These are phyloP conservation scores for Aspergillus sparsus DNA, from an alignment of 495 filamentous ascomycete genomes.

Conservation along the genomic window DNA sequence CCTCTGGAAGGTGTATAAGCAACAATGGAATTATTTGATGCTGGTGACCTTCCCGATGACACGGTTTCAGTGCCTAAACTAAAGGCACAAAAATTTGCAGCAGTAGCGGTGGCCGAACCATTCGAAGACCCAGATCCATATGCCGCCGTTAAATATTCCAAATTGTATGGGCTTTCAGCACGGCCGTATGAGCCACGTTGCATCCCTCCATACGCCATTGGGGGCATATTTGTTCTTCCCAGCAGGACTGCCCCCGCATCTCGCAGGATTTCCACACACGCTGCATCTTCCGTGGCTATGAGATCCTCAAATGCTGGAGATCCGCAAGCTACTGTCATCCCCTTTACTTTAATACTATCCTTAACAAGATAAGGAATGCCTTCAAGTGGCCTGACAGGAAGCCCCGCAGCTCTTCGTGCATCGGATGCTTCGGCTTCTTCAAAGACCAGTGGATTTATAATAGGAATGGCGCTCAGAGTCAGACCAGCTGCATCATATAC, in stretches of 20 bases:
- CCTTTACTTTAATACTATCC: constrained; percentile 70
- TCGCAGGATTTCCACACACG: constrained; percentile 53
- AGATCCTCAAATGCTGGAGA: constrained; percentile 59
- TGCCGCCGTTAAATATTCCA: constrained; percentile 34
- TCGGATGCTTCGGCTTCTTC: constrained; percentile 38
- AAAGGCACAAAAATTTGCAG: constrained; percentile 39
- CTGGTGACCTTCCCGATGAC: constrained; percentile 41
- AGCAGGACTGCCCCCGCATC: constrained; percentile 65
- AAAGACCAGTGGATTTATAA: constrained; percentile 32
- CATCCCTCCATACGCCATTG: constrained; percentile 47
- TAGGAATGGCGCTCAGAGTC: constrained; percentile 37
- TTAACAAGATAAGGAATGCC: constrained; percentile 74
- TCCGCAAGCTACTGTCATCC: constrained; percentile 58
- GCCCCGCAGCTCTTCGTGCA: constrained; percentile 31
- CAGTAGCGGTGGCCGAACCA: constrained; percentile 41
- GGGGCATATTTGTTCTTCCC: constrained; percentile 50
- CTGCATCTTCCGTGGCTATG: constrained; percentile 64
- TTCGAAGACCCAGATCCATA: constrained; percentile 43
- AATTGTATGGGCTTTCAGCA: constrained; percentile 40
- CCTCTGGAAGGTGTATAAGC: constrained; percentile 43
- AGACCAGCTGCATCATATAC: constrained; percentile 35
- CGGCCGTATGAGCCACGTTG: constrained; percentile 41
- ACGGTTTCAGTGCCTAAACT: constrained; percentile 42
- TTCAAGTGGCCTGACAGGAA: constrained; percentile 54
- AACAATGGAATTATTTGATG: constrained; percentile 40